phyloP scores from a whole-genome alignment of 495 filamentous ascomycete genomes.

The Hypoxylon fuscum region DNA sequence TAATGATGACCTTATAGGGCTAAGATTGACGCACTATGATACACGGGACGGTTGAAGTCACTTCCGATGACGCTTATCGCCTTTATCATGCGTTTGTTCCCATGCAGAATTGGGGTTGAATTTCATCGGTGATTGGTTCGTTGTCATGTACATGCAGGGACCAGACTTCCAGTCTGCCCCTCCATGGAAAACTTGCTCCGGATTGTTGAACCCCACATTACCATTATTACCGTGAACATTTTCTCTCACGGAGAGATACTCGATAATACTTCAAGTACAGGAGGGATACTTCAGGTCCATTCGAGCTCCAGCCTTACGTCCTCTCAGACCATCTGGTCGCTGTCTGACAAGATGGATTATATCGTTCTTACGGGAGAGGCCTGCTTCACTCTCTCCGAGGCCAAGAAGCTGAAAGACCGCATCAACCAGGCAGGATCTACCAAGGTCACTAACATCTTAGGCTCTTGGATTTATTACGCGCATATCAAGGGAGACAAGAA shows the following conservation, averaged over 20 bases:
- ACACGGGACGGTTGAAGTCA: conserved; percentile 17
- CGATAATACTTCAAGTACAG: conserved; percentile 15
- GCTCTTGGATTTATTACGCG: conserved; percentile 62
- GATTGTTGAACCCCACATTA: conserved; percentile 31
- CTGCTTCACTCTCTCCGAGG: conserved; percentile 61
- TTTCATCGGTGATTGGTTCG: conserved; percentile 19
- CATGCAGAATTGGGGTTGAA: conserved; percentile 16
- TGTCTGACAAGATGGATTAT: conserved; percentile 43
- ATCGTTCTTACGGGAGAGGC: conserved; percentile 55
- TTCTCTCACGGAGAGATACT: conserved; percentile 18
- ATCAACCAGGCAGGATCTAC: conserved; percentile 55
- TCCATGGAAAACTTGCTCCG: conserved; percentile 27
- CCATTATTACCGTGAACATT: conserved; percentile 21
- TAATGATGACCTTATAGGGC: conserved; percentile 1
- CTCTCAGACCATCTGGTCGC: conserved; percentile 16
- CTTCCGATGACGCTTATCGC: conserved; percentile 22
- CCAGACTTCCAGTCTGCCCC: conserved; percentile 17
- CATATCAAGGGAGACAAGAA: conserved; percentile 50
- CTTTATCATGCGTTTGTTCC: conserved; percentile 19
- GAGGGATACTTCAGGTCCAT: conserved; percentile 4
- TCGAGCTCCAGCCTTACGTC: conserved; percentile 6
- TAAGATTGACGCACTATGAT: conserved; percentile 14
- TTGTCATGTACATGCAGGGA: conserved; percentile 28
- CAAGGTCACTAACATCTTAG: conserved; percentile 53
- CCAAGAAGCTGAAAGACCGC: conserved; percentile 57